phyloP scores from a whole-genome alignment of 306 rosid species.

The Gastrolobium bilobum region DNA sequence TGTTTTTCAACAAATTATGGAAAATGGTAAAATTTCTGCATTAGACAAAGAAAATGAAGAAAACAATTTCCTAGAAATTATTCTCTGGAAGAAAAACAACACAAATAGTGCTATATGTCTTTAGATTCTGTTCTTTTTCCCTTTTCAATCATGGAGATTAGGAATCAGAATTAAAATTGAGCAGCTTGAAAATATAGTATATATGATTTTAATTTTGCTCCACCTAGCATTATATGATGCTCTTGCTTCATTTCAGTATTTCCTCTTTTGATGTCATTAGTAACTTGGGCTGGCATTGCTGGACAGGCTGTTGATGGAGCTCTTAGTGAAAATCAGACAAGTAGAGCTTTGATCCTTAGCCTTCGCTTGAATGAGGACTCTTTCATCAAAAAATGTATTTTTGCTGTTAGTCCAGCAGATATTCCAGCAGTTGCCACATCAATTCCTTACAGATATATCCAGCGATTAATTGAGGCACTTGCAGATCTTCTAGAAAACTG shows the following conservation, averaged over 20 bases:
- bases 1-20: background rate
- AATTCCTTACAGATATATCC: slow-evolving; percentile 77
- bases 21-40: background rate
- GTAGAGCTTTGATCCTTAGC: slow-evolving; percentile 85
- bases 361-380: slow-evolving; percentile 85
- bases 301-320: slow-evolving; percentile 89
- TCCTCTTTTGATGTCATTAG: slow-evolving; percentile 21
- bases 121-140: background rate
- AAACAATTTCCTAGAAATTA: background rate
- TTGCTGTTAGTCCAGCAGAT: slow-evolving; percentile 72
- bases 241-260: slow-evolving; percentile 27
- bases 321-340: slow-evolving; percentile 69
- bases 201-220: background rate
- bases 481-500: slow-evolving; percentile 86
- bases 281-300: slow-evolving; percentile 41
- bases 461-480: slow-evolving; percentile 82
- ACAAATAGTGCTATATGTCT: background rate
- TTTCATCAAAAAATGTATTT: slow-evolving; percentile 77
- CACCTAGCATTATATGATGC: slow-evolving; percentile 8
- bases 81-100: background rate
- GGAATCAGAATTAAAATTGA: background rate
- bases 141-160: background rate
- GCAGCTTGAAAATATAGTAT: background rate
- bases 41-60: background rate
- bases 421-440: slow-evolving; percentile 71